These are phyloP conservation scores for Escallonia rubra DNA, from an alignment of 129 eudicot species.

Conservation along the genomic window DNA sequence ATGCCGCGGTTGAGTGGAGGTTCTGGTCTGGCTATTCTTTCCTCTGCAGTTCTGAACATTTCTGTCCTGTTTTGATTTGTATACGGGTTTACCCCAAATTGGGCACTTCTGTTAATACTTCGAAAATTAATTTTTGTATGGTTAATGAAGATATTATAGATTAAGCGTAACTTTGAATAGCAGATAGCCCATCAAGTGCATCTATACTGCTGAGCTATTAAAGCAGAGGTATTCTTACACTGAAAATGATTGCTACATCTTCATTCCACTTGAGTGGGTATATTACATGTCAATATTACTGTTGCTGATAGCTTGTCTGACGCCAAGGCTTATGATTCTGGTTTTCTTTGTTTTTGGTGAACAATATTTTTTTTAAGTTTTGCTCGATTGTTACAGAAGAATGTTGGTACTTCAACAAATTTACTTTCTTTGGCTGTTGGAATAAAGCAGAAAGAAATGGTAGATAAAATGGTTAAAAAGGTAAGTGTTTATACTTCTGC, in stretches of 20 bases:
- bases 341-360: neutral
- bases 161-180: neutral
- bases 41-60: too few relatives aligned
- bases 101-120: neutral
- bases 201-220: too few relatives aligned
- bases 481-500: conserved; percentile 24
- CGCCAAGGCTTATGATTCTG: neutral
- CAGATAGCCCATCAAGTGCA: neutral
- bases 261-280: neutral
- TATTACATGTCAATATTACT: neutral
- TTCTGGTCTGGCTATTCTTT: too few relatives aligned
- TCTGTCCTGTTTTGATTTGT: too few relatives aligned
- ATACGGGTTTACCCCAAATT: too few relatives aligned
- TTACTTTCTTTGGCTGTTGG: conserved; percentile 79
- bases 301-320: neutral
- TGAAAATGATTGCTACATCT: neutral
- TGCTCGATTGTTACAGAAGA: conserved; percentile 8
- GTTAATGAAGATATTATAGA: neutral
- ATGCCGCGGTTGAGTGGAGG: too few relatives aligned
- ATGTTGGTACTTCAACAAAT: conserved; percentile 38
- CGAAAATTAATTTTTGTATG: too few relatives aligned
- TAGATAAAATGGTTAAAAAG: conserved; percentile 72
- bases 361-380: too few relatives aligned
- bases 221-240: neutral
- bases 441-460: conserved; percentile 58